These are phyloP conservation scores for Neospermospora avenae DNA, from an alignment of 2,329 filamentous ascomycete genomes.

Conservation along the genomic window DNA sequence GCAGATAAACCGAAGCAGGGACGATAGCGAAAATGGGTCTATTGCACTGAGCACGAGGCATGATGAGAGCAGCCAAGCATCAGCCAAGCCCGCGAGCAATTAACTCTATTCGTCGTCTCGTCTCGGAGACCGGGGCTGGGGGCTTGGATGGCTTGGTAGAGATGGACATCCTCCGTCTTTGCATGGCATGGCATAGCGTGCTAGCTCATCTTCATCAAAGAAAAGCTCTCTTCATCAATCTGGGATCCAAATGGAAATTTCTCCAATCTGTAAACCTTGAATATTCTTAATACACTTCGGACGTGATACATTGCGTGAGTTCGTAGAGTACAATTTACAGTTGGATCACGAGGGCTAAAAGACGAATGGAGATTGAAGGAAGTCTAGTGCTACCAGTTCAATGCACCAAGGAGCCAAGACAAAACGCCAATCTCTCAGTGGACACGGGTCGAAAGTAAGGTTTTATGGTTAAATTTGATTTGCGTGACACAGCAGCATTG, in stretches of 20 bases:
- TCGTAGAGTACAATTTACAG: no score
- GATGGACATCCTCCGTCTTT: not conserved
- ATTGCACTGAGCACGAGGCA: not conserved
- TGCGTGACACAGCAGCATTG: not conserved
- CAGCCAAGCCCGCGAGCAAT: not conserved
- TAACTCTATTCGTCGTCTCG: slow-evolving; percentile 4
- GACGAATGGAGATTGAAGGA: not conserved
- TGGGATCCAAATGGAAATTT: no score
- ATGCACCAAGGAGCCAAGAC: not conserved
- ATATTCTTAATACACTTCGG: no score
- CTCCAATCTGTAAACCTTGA: no score
- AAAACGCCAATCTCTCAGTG: not conserved
- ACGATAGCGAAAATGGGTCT: not conserved
- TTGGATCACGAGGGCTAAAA: not conserved
- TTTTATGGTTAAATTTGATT: slow-evolving; percentile 9
- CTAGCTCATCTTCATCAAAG: no score
- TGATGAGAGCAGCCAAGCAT: not conserved
- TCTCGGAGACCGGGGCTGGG: not conserved
- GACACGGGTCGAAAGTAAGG: slow-evolving; percentile 1
- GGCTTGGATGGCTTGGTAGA: no score
- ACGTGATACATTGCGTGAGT: no score
- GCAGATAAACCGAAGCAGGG: not conserved
- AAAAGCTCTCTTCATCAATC: no score
- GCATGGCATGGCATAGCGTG: not conserved
- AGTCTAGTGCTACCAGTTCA: not conserved